Evolutionary conservation across 495 filamentous ascomycete species (phyloP), one percentile per base, ranked within the genome.

Genomic region (Penicillium angulare): DNA sequence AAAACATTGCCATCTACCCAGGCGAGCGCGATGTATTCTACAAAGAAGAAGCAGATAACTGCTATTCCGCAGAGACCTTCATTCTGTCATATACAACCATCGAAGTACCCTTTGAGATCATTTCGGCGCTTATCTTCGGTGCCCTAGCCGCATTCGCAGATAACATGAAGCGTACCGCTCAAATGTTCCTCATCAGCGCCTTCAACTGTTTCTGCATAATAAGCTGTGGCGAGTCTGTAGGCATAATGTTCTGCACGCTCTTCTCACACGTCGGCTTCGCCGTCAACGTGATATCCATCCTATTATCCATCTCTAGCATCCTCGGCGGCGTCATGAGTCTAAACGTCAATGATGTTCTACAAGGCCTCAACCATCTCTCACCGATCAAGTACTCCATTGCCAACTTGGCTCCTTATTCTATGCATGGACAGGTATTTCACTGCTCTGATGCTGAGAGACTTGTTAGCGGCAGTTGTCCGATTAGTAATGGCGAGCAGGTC

Each of bases 181-280:
- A 73, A 26, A 75, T 88, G 64, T 86, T 85, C 65, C 86, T 88
- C 56, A 76, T 87, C 44, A 65, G 79, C 31, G 69, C 81, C 1
- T 86, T 83, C 64, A 86, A 85, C 63, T 79, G 79, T 41, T 88
- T 90, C 56, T 84, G 81, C 49, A 82, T 90, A 36, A 86, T 88
- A 31, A 83, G 68, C 41, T 87, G 82, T 52, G 87, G 87, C 3
- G 87, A 90, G 68, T 85, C 80, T 35, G 56, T 89, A n/a, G 87
- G 87, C 0, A 89, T 90, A 53, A 81, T 88, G 68, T 89, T 90
- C 69, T 88, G 86, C 60, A 89, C 87, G 1, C 68, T 89, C 6
- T 86, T 89, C 66, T 63, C 69, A 26, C 87, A 90, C 56, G 85
- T 85, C 0, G 87, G 87, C 1, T 89, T 90, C 62, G 84, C 86